Conservation (phyloP, 495 filamentous ascomycete species). For the Neurospora tetraspora region DNA sequence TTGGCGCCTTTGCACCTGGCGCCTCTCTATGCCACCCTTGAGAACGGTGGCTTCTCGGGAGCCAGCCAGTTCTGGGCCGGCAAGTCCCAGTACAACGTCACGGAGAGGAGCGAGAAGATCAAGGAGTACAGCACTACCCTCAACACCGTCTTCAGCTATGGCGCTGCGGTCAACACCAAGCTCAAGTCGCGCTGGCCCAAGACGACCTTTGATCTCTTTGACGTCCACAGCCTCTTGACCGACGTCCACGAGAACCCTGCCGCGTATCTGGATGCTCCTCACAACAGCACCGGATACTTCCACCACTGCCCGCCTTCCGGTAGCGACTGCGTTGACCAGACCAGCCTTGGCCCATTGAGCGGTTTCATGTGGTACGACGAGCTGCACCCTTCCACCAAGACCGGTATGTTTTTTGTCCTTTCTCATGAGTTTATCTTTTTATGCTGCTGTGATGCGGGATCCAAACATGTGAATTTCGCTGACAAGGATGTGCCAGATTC, state of each 20-base stretch:
- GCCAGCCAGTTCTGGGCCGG: slow-evolving; percentile 48
- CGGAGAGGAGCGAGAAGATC: slow-evolving; percentile 44
- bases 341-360: slow-evolving; percentile 16
- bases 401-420: slow-evolving; percentile 31
- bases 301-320: slow-evolving; percentile 38
- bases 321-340: slow-evolving; percentile 21
- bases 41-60: slow-evolving; percentile 35
- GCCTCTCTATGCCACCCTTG: slow-evolving; percentile 47
- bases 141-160: slow-evolving; percentile 54
- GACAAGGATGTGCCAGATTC: slow-evolving; percentile 13
- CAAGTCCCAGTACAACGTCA: slow-evolving; percentile 43
- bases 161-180: slow-evolving; percentile 43
- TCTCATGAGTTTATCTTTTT: slow-evolving; percentile 28
- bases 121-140: slow-evolving; percentile 46
- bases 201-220: slow-evolving; percentile 51
- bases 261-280: slow-evolving; percentile 49
- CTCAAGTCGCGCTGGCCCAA: slow-evolving; percentile 47
- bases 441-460: slow-evolving; percentile 7
- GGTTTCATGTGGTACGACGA: slow-evolving; percentile 49
- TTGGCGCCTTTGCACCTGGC: slow-evolving; percentile 49
- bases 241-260: slow-evolving; percentile 53
- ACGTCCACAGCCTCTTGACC: slow-evolving; percentile 51
- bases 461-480: not conserved
- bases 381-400: slow-evolving; percentile 56
- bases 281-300: slow-evolving; percentile 51